Evolutionary conservation across 306 rosid genomes (phyloP), one percentile per base, ranked within the genome.

Genomic region (Trifolium fragiferum): DNA sequence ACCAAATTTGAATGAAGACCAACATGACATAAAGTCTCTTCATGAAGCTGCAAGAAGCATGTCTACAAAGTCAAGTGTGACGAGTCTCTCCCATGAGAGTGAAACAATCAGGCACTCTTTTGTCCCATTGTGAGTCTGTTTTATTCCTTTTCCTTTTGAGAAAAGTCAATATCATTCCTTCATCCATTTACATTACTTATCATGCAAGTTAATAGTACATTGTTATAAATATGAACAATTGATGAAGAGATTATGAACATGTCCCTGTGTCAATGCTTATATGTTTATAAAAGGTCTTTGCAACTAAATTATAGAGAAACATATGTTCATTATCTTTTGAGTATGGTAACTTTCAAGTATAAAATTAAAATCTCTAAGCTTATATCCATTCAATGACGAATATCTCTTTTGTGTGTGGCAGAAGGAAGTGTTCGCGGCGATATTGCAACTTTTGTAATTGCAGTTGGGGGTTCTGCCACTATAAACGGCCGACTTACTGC

Each of bases 101-200:
- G 84, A 41, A 76, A 33, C 53, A 55, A 81, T 78, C 47, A 7
- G 27, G 1, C 55, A 20, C 21, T 76, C 95, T 68, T 85, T 78
- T 71, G 82, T 83, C 49, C 90, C 93, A 73, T 53, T 80, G 98
- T 94, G 77, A 85, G 97, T 80, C 80, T 19, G 55, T 60, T 65
- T 76, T 62, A 40, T 71, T 25, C 25, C 15, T n/a, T 53, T 16
- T 87, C 87, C 75, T 82, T 71, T 87, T 88, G 46, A 65, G 76
- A 92, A 84, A 81, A 78, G 95, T 75, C 77, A 25, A 72, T 64
- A 59, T 78, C 59, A 23, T 67, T 35, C 49, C 59, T 23, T 41
- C 49, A 27, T 57, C 19, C 19, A 55, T 55, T 27, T 46, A 23
- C 62, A 33, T 68, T 20, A 5, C 33, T 32, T 18, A 14, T 32